Conservation (phyloP, 352 stramenopile species). For the Pseudoperonospora humuli region DNA sequence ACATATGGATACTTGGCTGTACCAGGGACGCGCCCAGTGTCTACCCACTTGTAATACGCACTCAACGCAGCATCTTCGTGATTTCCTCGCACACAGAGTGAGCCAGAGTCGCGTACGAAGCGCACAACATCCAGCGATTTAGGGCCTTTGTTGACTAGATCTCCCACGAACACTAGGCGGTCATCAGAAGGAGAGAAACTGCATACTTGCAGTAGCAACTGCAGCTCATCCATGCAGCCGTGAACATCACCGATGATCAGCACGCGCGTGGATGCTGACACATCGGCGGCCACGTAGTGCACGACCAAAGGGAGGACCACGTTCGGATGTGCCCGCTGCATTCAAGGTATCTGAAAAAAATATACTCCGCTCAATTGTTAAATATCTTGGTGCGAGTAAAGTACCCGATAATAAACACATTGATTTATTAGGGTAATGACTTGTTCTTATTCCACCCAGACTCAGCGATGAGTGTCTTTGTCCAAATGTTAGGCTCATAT, state of each 20-base stretch:
- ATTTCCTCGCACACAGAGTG: conserved; percentile 70
- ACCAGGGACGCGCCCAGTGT: conserved; percentile 3
- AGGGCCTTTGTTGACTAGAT: conserved; percentile 91
- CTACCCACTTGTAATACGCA: conserved; percentile 47
- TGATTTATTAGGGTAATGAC: too few relatives aligned
- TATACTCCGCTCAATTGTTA: too few relatives aligned
- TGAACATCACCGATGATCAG: conserved; percentile 90
- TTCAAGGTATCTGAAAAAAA: too few relatives aligned
- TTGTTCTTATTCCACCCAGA: too few relatives aligned
- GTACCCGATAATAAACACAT: too few relatives aligned
- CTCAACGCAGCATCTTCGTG: conserved; percentile 70
- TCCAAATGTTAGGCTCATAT: too few relatives aligned
- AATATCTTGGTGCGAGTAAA: too few relatives aligned
- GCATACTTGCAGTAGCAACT: conserved; percentile 40
- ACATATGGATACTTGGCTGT: conserved; percentile 65
- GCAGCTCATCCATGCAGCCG: conserved; percentile 85
- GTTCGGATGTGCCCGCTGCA: conserved; percentile 37
- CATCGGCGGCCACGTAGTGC: conserved; percentile 33
- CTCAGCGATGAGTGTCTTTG: too few relatives aligned
- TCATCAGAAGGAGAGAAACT: conserved; percentile 44
- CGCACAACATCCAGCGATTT: conserved; percentile 70
- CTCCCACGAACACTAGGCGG: conserved; percentile 82
- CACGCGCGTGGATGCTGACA: conserved; percentile 33
- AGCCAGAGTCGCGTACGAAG: conserved; percentile 46
- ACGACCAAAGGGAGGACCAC: conserved; percentile 40